A percentile compares a stretch with the other conserved stretches of the same genome.
Conservation (phyloP, 371 early-diverging fungal species). For the Syncephalis plumigaleata region DNA sequence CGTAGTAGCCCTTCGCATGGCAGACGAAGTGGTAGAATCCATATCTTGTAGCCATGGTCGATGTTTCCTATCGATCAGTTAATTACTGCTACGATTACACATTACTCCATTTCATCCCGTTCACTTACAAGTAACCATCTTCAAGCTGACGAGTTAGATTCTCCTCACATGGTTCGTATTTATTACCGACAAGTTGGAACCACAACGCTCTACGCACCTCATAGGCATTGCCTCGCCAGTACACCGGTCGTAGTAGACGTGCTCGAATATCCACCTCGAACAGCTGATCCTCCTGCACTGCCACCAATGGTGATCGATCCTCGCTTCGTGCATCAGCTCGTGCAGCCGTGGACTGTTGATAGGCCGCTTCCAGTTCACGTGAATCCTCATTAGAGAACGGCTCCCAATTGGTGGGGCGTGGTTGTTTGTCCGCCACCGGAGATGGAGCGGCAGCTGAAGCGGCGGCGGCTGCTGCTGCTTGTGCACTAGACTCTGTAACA, state of each 20-base stretch:
- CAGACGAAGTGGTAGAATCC: slow-evolving; percentile 3
- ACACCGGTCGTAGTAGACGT: slow-evolving; percentile 17
- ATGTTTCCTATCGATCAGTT: slow-evolving; percentile 19
- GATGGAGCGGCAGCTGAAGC: slow-evolving; percentile 3
- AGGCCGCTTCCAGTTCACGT: slow-evolving; percentile 31
- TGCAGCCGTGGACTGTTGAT: slow-evolving; percentile 5
- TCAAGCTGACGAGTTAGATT: slow-evolving; percentile 62
- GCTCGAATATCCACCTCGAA: slow-evolving; percentile 59
- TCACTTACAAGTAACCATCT: slow-evolving; percentile 47
- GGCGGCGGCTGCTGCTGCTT: not conserved
- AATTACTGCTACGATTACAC: not conserved
- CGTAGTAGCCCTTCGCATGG: no score
- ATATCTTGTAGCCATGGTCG: slow-evolving; percentile 28
- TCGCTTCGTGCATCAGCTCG: not conserved
- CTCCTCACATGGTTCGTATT: slow-evolving; percentile 63
- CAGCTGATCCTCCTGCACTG: slow-evolving; percentile 49
- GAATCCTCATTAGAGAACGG: slow-evolving; percentile 39
- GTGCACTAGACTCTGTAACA: not conserved
- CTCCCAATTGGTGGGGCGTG: slow-evolving; percentile 26
- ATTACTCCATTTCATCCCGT: not conserved
- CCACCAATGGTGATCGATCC: not conserved
- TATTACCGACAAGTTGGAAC: slow-evolving; percentile 49
- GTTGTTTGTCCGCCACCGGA: not conserved
- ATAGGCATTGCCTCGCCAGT: slow-evolving; percentile 66
- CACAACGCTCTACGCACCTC: slow-evolving; percentile 69